These are phyloP conservation scores for Septoria linicola DNA, from an alignment of 2,329 filamentous ascomycete species.

Conservation along the genomic window DNA sequence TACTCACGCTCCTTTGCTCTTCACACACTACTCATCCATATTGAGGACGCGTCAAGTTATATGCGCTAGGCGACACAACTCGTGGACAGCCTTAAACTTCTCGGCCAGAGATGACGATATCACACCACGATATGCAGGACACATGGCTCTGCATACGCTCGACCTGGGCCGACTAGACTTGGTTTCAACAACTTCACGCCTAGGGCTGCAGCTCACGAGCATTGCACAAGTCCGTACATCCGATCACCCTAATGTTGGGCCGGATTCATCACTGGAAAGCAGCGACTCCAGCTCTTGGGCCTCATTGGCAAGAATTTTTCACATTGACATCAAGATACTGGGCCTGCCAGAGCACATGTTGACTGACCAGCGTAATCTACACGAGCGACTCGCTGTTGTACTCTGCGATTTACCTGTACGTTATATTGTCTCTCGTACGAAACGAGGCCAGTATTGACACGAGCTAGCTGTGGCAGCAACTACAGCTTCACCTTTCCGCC, in stretches of 20 bases:
- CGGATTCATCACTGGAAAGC: not conserved
- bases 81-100: too few relatives aligned
- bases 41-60: too few relatives aligned
- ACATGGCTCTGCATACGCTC: constrained; percentile 11
- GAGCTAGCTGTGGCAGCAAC: constrained; percentile 27
- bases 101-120: not conserved
- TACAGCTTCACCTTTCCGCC: constrained; percentile 15
- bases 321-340: not conserved
- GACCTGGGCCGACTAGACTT: constrained; percentile 15
- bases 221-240: constrained; percentile 26
- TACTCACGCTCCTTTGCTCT: too few relatives aligned
- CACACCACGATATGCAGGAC: constrained; percentile 5
- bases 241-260: constrained; percentile 11
- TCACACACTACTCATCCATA: too few relatives aligned
- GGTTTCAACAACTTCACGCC: constrained; percentile 18
- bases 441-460: too few relatives aligned
- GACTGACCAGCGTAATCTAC: not conserved
- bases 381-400: constrained; percentile 12
- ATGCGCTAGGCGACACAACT: not conserved
- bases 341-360: too few relatives aligned
- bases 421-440: too few relatives aligned
- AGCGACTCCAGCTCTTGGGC: not conserved
- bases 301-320: not conserved
- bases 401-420: constrained; percentile 17
- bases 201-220: constrained; percentile 26